phyloP scores from a whole-genome alignment of 2,329 filamentous ascomycete genomes.

The Harringtonia aguacate region DNA sequence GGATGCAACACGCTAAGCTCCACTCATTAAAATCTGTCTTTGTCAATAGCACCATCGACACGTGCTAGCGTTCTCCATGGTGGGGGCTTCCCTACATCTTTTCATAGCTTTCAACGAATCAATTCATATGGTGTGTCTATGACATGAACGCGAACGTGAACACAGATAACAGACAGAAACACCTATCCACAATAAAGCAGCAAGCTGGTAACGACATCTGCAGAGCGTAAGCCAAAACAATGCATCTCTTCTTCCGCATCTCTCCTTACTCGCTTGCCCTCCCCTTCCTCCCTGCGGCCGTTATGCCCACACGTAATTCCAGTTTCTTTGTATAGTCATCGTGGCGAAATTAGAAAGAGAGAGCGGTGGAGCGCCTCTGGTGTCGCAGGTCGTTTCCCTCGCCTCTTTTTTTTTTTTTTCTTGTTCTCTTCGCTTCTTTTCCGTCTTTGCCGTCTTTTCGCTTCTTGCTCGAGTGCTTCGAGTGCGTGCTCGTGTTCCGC shows the following conservation, averaged over 20 bases:
- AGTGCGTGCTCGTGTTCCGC: not conserved
- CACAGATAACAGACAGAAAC: not conserved
- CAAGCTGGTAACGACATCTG: no score
- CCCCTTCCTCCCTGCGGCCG: not conserved
- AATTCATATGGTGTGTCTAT: no score
- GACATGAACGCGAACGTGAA: no score
- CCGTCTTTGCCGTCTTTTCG: not conserved
- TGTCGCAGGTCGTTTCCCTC: not conserved
- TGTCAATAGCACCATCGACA: not conserved
- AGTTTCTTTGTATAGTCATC: not conserved
- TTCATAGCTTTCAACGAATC: no score
- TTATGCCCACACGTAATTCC: not conserved
- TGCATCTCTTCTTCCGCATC: not conserved
- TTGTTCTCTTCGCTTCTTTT: not conserved
- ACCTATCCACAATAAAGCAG: not conserved
- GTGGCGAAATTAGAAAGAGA: no score
- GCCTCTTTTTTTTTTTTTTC: not conserved
- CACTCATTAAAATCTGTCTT: no score
- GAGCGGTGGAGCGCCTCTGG: not conserved
- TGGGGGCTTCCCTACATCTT: no score
- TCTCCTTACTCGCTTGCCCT: not conserved
- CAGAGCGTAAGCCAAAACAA: not conserved
- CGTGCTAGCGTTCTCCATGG: constrained; percentile 1
- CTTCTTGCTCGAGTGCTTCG: not conserved
- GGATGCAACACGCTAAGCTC: not conserved